These are phyloP conservation scores for Pyrenophora teres DNA, from an alignment of 2,329 filamentous ascomycete species.

Conservation along the genomic window DNA sequence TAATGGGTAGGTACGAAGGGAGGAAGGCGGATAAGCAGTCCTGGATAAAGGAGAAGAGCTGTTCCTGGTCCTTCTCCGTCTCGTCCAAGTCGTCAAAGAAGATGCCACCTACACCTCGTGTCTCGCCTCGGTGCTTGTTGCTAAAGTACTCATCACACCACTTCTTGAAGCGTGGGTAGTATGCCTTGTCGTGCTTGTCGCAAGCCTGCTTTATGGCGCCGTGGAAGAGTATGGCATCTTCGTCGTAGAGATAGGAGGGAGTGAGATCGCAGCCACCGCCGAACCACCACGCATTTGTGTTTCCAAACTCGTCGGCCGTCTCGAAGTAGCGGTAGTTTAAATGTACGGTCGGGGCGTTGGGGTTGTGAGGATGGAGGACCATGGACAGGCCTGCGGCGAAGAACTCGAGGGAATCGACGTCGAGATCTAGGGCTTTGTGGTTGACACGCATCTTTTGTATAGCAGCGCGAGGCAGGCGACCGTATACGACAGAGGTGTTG, in stretches of 20 bases:
- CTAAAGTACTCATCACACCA: constrained; percentile 99
- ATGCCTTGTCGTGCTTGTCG: constrained; percentile 88
- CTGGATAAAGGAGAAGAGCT: constrained; percentile 86
- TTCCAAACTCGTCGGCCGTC: constrained; percentile 82
- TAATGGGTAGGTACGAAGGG: constrained; percentile 87
- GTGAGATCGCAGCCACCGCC: constrained; percentile 94
- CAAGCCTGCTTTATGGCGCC: constrained; percentile 88
- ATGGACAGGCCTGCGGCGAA: constrained; percentile 93
- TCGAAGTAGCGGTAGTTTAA: constrained; percentile 99
- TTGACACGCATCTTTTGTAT: constrained; percentile 85
- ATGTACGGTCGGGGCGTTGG: constrained; percentile 96
- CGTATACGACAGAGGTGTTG: constrained; percentile 94
- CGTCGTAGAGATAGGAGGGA: constrained; percentile 91
- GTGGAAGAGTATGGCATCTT: constrained; percentile 97
- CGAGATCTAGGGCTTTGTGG: constrained; percentile 84
- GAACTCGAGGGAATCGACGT: constrained; percentile 85
- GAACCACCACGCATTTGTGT: constrained; percentile 93
- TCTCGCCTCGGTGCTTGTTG: constrained; percentile 87
- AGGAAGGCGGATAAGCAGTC: constrained; percentile 86
- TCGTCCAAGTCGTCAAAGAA: constrained; percentile 98
- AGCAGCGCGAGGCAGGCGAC: constrained; percentile 80
- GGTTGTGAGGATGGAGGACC: constrained; percentile 91
- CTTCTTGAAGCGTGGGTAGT: constrained; percentile 93
- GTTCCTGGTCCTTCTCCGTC: constrained; percentile 82
- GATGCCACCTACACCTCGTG: constrained; percentile 88